Conservation (phyloP, 2,329 filamentous ascomycete genomes). For the Aspergillus pseudoviridinutans region DNA sequence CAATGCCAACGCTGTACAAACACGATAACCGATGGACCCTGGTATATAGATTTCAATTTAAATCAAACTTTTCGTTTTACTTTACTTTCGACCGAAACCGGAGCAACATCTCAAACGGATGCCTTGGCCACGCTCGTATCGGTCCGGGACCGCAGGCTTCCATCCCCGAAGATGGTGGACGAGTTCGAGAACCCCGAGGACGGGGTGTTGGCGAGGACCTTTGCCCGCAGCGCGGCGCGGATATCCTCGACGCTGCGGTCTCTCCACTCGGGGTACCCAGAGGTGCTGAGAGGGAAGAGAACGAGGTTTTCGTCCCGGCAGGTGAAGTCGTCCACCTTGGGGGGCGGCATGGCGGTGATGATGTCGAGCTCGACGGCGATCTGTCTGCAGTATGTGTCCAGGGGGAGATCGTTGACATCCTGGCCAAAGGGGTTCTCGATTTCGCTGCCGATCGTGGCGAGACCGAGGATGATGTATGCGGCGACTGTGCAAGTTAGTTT, state of each 20-base stretch:
- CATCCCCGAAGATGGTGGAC: slow-evolving; percentile 17
- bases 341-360: slow-evolving; percentile 58
- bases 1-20: slow-evolving; percentile 12
- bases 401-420: slow-evolving; percentile 76
- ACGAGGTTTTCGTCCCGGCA: slow-evolving; percentile 34
- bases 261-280: slow-evolving; percentile 49
- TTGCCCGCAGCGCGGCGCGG: slow-evolving; percentile 37
- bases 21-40: not conserved
- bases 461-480: slow-evolving; percentile 78
- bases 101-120: slow-evolving; percentile 10
- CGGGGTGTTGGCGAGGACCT: slow-evolving; percentile 26
- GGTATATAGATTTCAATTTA: slow-evolving; percentile 6
- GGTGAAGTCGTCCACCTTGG: slow-evolving; percentile 49
- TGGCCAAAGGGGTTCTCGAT: slow-evolving; percentile 82
- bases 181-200: slow-evolving; percentile 16
- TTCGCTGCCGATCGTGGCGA: slow-evolving; percentile 71
- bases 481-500: slow-evolving; percentile 40
- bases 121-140: slow-evolving; percentile 13
- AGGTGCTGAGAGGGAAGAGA: slow-evolving; percentile 38
- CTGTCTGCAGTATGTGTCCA: slow-evolving; percentile 73
- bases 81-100: not conserved
- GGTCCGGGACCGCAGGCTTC: slow-evolving; percentile 4
- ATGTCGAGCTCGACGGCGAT: slow-evolving; percentile 71
- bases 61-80: slow-evolving; percentile 11
- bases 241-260: slow-evolving; percentile 47